phyloP scores from a whole-genome alignment of 2,329 filamentous ascomycete species.

The Diaporthe citriasiana region DNA sequence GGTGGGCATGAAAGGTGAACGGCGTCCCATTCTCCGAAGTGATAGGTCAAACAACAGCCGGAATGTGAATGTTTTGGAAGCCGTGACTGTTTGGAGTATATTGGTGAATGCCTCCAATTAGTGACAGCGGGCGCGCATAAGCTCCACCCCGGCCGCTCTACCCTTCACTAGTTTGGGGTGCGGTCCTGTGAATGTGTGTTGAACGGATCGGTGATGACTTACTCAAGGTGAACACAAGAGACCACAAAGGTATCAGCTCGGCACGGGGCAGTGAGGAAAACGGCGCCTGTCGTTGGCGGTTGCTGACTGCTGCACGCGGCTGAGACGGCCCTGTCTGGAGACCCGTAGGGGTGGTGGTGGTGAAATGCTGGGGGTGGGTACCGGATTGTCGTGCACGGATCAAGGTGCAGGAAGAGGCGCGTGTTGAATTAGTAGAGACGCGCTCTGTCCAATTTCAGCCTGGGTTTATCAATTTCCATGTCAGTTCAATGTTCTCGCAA shows the following conservation, averaged over 20 bases:
- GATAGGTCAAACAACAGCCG: slow-evolving; percentile 31
- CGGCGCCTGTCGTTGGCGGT: slow-evolving; percentile 10
- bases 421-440: slow-evolving; percentile 39
- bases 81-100: slow-evolving; percentile 20
- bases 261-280: not conserved
- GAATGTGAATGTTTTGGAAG: slow-evolving; percentile 9
- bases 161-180: not conserved
- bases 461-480: slow-evolving; percentile 37
- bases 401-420: slow-evolving; percentile 42
- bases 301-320: slow-evolving; percentile 26
- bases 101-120: slow-evolving; percentile 18
- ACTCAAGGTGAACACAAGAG: slow-evolving; percentile 5
- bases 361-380: slow-evolving; percentile 40
- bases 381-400: slow-evolving; percentile 42
- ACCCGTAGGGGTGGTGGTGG: slow-evolving; percentile 30
- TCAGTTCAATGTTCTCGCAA: slow-evolving; percentile 31
- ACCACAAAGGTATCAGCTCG: slow-evolving; percentile 17
- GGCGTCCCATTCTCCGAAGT: slow-evolving; percentile 11
- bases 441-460: slow-evolving; percentile 38
- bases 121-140: not conserved
- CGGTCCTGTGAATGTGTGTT: not conserved
- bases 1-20: not conserved
- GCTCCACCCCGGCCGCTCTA: not conserved
- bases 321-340: slow-evolving; percentile 6
- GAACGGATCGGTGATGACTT: slow-evolving; percentile 1